Evolutionary conservation across 2,329 filamentous ascomycete genomes (phyloP), one percentile per base, ranked within the genome.

Genomic region (Hypoxylon sp.): DNA sequence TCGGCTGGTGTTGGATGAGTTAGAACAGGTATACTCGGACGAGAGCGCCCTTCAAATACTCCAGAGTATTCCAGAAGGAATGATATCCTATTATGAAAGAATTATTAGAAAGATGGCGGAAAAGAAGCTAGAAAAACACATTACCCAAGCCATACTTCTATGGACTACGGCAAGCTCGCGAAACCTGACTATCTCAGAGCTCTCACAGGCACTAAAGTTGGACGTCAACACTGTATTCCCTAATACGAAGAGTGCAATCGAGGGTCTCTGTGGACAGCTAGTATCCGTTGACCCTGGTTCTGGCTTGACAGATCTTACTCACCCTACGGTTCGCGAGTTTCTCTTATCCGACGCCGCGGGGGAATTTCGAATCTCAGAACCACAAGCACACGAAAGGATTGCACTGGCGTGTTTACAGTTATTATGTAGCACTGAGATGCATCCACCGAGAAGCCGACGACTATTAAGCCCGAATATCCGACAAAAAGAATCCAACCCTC

Each of bases 1-100:
- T 11, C 36, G 52, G 3, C 9, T 56, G 5, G 52, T 56, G 3
- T 13, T 56, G 9, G 52, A 56, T 56, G 23, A 56, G 23, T 25
- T 56, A 30, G 52, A 45, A 23, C 52, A 56, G 23, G 36, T 56
- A 28, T 56, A 56, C 52, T 56, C 52, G 3, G 30, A 56, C 1
- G 52, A 56, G 23, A 32, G 52, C n/a, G 19, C 45, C n/a, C 23
- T 45, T 3, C 21, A 56, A 28, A 9, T 56, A 19, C 52, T 56
- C 21, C 36, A 56, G 25, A 56, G 36, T 32, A 45, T 56, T 7
- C 52, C 52, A 3, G 52, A 56, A 32, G 52, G 52, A 9, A 56
- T 56, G 52, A 11, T 56, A 45, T n/a, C 52, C 2, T 56, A 56
- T 45, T 56, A 56, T 21, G 36, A 56, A 17, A 45, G 36, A 13